Evolutionary conservation across 805 yeast genomes (phyloP), one percentile per base, ranked within the genome.

Genomic region (Lachancea thermotolerans): DNA sequence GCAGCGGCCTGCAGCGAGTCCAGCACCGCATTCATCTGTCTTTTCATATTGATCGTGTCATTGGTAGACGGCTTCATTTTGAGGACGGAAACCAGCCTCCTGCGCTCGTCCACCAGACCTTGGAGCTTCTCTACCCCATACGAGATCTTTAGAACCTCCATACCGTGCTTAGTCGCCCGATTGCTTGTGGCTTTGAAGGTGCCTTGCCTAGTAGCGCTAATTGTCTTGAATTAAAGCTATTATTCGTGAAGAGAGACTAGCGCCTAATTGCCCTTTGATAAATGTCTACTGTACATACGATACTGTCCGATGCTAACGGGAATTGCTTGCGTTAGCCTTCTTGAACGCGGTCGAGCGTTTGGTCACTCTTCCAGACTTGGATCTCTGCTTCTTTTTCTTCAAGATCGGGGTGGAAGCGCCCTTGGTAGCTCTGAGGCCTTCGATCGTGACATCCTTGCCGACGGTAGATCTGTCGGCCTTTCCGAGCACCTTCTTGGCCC

Each of bases 351-450:
- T 59, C 4, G 75, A 70, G 60, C 74, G 69, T 53, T 70, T 66
- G 28, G 71, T 70, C 44, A 70, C 71, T 57, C 75, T 69, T 37
- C 76, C 75, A 39, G 72, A 66, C 58, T 71, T 71, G 18, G 73
- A 67, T 56, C 73, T 66, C 49, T 61, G 64, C 60, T 67, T 72
- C 56, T 65, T 70, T 54, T 78, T 79, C 45, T 78, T 78, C 63
- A 80, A 75, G 52, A 81, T 69, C 21, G 90, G 86, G 27, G 71
- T 72, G 30, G 80, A 73, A 43, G 71, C 77, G 25, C 87, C 89
- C 64, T 82, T 83, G 47, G 70, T 67, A 12, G 96, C 89, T 69
- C 95, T 79, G 45, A 75, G 68, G 51, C 96, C 96, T 68, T 88
- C 96, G 31, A 81, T 62, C 5, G 71, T 57, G 47, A 78, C 60